Evolutionary conservation across 1,284 basidiomycete species (phyloP).

Genomic region (Rhodotorula sp.): DNA sequence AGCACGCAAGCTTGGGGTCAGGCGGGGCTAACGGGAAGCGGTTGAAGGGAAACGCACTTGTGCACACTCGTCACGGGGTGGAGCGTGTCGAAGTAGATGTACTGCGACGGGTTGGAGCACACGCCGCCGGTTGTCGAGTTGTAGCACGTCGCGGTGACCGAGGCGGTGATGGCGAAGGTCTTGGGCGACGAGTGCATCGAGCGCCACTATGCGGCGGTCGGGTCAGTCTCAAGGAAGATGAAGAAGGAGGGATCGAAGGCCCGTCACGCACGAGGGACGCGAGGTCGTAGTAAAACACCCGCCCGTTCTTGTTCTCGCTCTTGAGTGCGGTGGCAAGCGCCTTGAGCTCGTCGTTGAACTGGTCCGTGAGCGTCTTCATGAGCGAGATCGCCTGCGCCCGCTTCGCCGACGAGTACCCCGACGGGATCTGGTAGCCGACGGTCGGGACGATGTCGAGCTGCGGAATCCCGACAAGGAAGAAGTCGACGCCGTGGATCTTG

Average conservation of each 20-base stretch:
- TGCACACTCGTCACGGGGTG: conserved; percentile 35
- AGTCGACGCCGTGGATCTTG: conserved; percentile 25
- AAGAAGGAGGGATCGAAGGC: not conserved
- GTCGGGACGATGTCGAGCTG: conserved; percentile 38
- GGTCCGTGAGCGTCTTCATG: conserved; percentile 25
- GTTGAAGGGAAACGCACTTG: conserved; percentile 1
- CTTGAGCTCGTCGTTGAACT: conserved; percentile 32
- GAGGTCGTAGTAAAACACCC: conserved; percentile 30
- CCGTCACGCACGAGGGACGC: conserved; percentile 22
- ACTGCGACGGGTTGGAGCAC: conserved; percentile 29
- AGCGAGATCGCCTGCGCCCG: conserved; percentile 13
- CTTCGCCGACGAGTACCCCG: not conserved
- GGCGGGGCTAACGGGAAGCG: too few species aligned
- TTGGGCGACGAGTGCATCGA: conserved; percentile 18
- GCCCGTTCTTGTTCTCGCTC: not conserved
- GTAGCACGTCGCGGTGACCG: conserved; percentile 30
- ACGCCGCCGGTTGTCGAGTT: conserved; percentile 20
- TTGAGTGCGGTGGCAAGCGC: conserved; percentile 14
- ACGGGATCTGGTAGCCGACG: conserved; percentile 15
- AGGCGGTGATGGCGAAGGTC: conserved; percentile 20
- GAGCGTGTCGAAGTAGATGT: conserved; percentile 40
- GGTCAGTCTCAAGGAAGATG: not conserved
- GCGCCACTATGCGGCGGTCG: conserved; percentile 21
- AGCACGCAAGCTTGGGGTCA: not conserved
- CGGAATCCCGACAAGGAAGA: conserved; percentile 37